Percentiles rank a stretch among this genome's conserved stretches.
Conservation (phyloP, 1,284 basidiomycete species). For the Pterula multifida region DNA sequence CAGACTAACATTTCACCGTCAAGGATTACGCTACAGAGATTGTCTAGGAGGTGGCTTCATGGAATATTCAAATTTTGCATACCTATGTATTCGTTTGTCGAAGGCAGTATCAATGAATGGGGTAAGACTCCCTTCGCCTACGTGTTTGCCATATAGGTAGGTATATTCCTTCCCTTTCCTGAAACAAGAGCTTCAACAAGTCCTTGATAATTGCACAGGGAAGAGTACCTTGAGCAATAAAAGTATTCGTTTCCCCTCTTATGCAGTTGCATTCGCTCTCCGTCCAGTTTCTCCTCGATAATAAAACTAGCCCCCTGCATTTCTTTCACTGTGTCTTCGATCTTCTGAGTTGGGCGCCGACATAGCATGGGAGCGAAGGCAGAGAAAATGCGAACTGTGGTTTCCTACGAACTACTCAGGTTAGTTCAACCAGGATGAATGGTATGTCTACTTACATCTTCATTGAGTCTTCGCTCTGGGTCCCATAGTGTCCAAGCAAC, state of each 20-base stretch:
- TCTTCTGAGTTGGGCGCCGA: conserved; percentile 67
- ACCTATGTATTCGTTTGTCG: conserved; percentile 69
- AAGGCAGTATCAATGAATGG: conserved; percentile 73
- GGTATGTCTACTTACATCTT: conserved; percentile 30
- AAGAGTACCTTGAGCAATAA: conserved; percentile 72
- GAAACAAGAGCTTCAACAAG: conserved; percentile 5
- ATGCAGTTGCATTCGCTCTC: conserved; percentile 90
- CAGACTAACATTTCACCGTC: conserved; percentile 97
- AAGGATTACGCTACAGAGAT: conserved; percentile 60
- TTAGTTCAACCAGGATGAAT: conserved; percentile 1
- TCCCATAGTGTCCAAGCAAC: conserved; percentile 78
- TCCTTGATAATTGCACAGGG: conserved; percentile 1
- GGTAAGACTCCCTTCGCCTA: conserved; percentile 75
- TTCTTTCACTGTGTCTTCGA: conserved; percentile 73
- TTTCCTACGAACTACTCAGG: conserved; percentile 56
- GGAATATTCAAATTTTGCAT: conserved; percentile 18
- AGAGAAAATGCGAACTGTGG: conserved; percentile 67
- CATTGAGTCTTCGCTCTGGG: conserved; percentile 46
- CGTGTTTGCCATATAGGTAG: conserved; percentile 77
- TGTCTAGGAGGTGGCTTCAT: conserved; percentile 5
- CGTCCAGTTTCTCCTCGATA: conserved; percentile 94
- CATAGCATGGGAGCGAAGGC: conserved; percentile 91
- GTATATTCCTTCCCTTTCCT: conserved; percentile 94
- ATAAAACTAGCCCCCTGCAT: conserved; percentile 69
- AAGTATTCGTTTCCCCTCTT: conserved; percentile 81